These are phyloP conservation scores for Elsinoe batatas DNA, from an alignment of 2,329 filamentous ascomycete genomes.

Conservation along the genomic window DNA sequence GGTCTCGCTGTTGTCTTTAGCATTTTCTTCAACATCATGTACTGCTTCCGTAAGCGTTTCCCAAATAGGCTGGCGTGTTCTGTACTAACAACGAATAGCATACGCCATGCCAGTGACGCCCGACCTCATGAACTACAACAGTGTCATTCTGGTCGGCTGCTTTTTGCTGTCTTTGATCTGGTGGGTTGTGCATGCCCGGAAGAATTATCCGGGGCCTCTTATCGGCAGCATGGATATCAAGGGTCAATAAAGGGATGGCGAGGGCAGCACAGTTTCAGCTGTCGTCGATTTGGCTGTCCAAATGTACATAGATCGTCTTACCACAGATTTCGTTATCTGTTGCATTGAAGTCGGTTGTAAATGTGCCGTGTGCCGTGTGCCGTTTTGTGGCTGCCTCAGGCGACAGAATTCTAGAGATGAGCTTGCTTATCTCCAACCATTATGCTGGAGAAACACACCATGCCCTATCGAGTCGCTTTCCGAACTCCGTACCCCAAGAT, in stretches of 20 bases:
- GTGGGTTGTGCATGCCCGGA: constrained; percentile 41
- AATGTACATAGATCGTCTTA: neutral
- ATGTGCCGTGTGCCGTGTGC: neutral
- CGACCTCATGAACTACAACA: constrained; percentile 45
- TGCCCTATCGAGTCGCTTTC: neutral
- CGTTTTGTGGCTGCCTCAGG: constrained; percentile 9
- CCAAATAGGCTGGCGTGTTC: neutral
- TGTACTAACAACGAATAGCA: constrained; percentile 23
- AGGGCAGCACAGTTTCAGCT: too few relatives aligned
- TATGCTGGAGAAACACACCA: neutral
- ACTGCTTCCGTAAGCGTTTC: constrained; percentile 33
- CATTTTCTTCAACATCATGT: constrained; percentile 29
- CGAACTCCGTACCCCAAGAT: constrained; percentile 1
- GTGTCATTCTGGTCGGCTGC: constrained; percentile 43
- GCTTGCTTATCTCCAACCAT: neutral
- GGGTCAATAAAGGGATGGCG: neutral
- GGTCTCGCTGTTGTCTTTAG: constrained; percentile 25
- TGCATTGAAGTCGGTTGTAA: too few relatives aligned
- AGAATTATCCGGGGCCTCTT: constrained; percentile 44
- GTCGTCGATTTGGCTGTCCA: neutral
- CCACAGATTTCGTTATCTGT: too few relatives aligned
- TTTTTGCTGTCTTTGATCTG: constrained; percentile 39
- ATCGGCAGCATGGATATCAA: constrained; percentile 36
- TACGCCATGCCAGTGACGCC: constrained; percentile 36
- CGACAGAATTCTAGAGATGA: constrained; percentile 4